These are phyloP conservation scores for Trametes elegans DNA, from an alignment of 768 basidiomycete genomes.

Conservation along the genomic window DNA sequence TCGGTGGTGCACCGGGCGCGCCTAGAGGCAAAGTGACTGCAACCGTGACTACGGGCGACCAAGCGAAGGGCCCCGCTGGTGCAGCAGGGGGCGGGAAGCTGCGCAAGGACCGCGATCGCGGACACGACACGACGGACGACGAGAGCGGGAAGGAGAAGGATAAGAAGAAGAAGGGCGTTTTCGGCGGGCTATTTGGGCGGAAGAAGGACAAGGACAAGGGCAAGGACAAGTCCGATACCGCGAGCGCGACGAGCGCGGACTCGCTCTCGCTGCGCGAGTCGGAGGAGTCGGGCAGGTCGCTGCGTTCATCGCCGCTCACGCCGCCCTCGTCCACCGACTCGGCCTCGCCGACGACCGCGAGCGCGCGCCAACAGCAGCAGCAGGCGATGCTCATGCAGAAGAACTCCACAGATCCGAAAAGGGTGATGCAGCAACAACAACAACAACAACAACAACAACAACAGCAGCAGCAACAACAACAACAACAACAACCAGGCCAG, in stretches of 20 bases:
- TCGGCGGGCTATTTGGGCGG: conserved; percentile 72
- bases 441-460: conserved; percentile 23
- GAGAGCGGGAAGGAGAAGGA: conserved; percentile 46
- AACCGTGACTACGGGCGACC: conserved; percentile 7
- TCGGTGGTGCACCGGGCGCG: neutral
- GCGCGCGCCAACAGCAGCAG: conserved; percentile 61
- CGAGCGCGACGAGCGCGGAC: conserved; percentile 49
- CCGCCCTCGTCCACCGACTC: conserved; percentile 24
- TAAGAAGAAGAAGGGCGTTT: conserved; percentile 66
- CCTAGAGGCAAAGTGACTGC: conserved; percentile 13
- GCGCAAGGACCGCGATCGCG: conserved; percentile 42
- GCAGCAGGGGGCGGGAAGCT: conserved; percentile 34
- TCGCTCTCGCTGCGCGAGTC: conserved; percentile 43
- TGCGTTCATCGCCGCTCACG: conserved; percentile 23
- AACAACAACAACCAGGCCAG: too few species aligned
- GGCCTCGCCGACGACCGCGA: conserved; percentile 50
- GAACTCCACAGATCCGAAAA: conserved; percentile 17
- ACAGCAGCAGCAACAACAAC: conserved; percentile 24
- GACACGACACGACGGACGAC: conserved; percentile 37
- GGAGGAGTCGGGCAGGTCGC: conserved; percentile 61
- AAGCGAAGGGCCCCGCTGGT: conserved; percentile 5
- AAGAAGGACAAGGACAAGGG: conserved; percentile 71
- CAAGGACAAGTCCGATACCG: conserved; percentile 52
- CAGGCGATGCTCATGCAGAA: conserved; percentile 49
- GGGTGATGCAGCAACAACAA: conserved; percentile 8